Base-by-base conservation (phyloP, 306 rosid species). In the Fragaria vesca region DNA sequence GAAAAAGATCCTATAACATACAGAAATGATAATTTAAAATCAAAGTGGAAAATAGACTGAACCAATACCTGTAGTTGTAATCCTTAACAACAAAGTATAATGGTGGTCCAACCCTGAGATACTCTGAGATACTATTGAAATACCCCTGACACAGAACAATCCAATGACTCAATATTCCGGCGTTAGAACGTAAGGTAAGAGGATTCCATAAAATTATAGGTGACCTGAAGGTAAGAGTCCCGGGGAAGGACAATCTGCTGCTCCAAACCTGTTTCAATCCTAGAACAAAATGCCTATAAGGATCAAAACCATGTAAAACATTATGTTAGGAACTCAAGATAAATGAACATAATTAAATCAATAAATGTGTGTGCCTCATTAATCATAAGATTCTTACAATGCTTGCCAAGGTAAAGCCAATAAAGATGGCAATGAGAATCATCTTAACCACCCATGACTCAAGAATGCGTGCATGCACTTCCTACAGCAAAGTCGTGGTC, bases 181-280 rank as follows among this genome's bases (percentile, higher is more conserved):
- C 24, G 50, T 24, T 54, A n/a, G 32, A 71, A n/a, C n/a, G 18
- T 67, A 66, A 20, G 24, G 32, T 24, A n/a, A 26, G 36, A 66
- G 48, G 65, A 50, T 62, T 68, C 57, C 45, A 66, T 52, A 38
- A 75, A 42, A 66, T 50, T 55, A 78, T 17, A 69, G 48, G 74
- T 72, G 78, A 94, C 98, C 98, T 94, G 98, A 75, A 94, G 98
- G 83, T 94, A 94, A 84, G 98, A 94, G 85, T 94, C 93, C 70
- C 97, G 87, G 4, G 98, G 98, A 91, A 94, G 98, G 82, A 90
- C 98, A 90, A 94, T 85, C 90, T 94, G 81, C 86, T 94, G 98
- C 86, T 94, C 97, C 71, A 94, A 89, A 76, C 98, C 98, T 55
- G 91, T 84, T 86, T 92, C 91, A 87, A 94, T 87, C 83, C 93